A percentile compares a stretch with the other conserved stretches of the same genome.
Evolutionary conservation across 2,329 filamentous ascomycete species (phyloP).

Genomic region (Penicillium sp.): DNA sequence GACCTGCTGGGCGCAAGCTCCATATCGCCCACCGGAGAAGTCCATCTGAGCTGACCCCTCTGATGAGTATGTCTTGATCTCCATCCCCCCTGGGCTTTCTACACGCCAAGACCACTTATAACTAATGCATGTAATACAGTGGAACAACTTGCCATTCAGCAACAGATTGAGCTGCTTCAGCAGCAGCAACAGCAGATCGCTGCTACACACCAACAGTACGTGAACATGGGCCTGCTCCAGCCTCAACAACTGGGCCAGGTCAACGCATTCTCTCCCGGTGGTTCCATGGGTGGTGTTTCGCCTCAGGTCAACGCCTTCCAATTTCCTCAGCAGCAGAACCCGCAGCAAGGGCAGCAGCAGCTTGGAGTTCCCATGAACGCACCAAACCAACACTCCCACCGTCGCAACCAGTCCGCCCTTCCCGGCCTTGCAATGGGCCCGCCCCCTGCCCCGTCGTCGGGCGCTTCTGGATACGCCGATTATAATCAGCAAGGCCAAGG

Average conservation of each 20-base stretch:
- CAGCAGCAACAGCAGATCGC: conserved; percentile 98
- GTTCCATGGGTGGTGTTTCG: conserved; percentile 68
- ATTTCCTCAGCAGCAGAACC: conserved; percentile 77
- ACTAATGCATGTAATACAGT: conserved; percentile 53
- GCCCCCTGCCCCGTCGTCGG: conserved; percentile 87
- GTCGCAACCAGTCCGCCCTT: conserved; percentile 95
- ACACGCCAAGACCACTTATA: background rate
- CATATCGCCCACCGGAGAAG: conserved; percentile 97
- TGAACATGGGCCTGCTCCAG: conserved; percentile 93
- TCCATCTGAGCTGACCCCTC: conserved; percentile 92
- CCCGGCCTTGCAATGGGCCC: conserved; percentile 90
- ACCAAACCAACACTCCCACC: conserved; percentile 81
- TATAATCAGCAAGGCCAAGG: conserved; percentile 60
- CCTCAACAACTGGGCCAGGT: conserved; percentile 77
- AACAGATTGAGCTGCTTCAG: conserved; percentile 95
- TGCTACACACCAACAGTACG: conserved; percentile 93
- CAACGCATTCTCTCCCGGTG: conserved; percentile 69
- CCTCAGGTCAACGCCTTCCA: conserved; percentile 80
- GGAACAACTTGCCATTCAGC: conserved; percentile 96
- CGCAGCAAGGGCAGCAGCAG: conserved; percentile 61
- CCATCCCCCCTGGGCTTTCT: background rate
- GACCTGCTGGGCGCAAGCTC: conserved; percentile 81
- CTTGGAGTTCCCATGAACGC: conserved; percentile 71
- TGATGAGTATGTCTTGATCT: conserved; percentile 78
- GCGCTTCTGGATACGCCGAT: conserved; percentile 81